Percentiles rank a stretch among this genome's conserved stretches.
Evolutionary conservation across 192 early-diverging fungal genomes (phyloP).

Genomic region (Ramicandelaber brevisporus): DNA sequence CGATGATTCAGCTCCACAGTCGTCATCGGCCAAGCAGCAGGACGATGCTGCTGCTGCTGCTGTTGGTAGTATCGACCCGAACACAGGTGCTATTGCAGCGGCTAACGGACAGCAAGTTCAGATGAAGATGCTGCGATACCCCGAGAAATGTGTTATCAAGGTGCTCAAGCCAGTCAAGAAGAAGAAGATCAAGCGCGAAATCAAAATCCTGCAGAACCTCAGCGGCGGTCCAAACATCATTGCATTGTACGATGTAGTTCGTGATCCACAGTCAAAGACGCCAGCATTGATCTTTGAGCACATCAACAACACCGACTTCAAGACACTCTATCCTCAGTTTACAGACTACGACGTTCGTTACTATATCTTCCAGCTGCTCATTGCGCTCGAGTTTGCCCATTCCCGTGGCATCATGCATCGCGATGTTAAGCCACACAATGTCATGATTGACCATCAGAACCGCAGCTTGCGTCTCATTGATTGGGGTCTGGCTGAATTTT

Average conservation of each 20-base stretch:
- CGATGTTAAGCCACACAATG: slow-evolving; percentile 97
- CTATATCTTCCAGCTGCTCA: slow-evolving; percentile 91
- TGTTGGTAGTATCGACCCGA: no score
- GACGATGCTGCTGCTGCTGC: no score
- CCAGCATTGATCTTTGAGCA: slow-evolving; percentile 92
- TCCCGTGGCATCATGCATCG: slow-evolving; percentile 98
- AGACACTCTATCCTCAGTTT: slow-evolving; percentile 81
- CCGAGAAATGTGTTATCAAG: slow-evolving; percentile 86
- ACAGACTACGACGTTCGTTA: slow-evolving; percentile 85
- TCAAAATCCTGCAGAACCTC: slow-evolving; percentile 96
- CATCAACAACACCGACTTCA: slow-evolving; percentile 96
- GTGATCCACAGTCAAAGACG: slow-evolving; percentile 90
- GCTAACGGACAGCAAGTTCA: slow-evolving; percentile 40
- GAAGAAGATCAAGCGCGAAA: slow-evolving; percentile 99
- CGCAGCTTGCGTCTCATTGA: slow-evolving; percentile 86
- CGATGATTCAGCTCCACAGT: no score
- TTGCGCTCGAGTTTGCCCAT: slow-evolving; percentile 94
- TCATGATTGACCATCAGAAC: slow-evolving; percentile 98
- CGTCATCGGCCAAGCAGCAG: no score
- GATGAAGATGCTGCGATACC: no score
- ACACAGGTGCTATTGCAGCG: no score
- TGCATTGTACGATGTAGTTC: slow-evolving; percentile 74
- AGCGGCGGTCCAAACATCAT: slow-evolving; percentile 86
- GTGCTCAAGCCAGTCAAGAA: slow-evolving; percentile 99
- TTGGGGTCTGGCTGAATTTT: slow-evolving; percentile 99